Evolutionary conservation across 345 rosid genomes (phyloP).

Genomic region (Kandelia obovata): DNA sequence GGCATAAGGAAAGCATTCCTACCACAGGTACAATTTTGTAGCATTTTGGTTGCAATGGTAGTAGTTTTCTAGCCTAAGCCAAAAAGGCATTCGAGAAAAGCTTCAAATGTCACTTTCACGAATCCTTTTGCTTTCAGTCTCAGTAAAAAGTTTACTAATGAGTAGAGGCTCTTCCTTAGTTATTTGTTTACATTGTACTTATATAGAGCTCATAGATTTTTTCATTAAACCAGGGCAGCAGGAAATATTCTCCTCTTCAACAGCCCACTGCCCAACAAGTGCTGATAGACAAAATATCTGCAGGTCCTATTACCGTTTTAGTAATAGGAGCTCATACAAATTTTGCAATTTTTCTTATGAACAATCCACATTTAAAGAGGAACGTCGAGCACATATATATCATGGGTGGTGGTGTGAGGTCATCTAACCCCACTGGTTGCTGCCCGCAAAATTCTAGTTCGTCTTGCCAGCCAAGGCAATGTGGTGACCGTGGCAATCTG

Average conservation of each 20-base stretch:
- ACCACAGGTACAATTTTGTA: conserved; percentile 46
- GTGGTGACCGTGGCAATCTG: conserved; percentile 70
- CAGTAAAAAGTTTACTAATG: no score
- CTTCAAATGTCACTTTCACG: no score
- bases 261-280: conserved; percentile 84
- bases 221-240: conserved; percentile 53
- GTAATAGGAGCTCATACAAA: conserved; percentile 74
- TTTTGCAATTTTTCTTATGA: conserved; percentile 72
- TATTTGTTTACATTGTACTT: no score
- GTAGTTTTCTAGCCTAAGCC: neutral
- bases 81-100: no score
- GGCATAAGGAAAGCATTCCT: conserved; percentile 77
- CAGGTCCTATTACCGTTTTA: conserved; percentile 60
- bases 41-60: neutral
- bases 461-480: conserved; percentile 53
- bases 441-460: conserved; percentile 45
- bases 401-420: conserved; percentile 90
- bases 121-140: no score
- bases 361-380: conserved; percentile 63
- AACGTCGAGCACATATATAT: conserved; percentile 68
- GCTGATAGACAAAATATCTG: conserved; percentile 56
- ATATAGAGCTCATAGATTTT: conserved; percentile 7
- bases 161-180: no score
- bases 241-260: conserved; percentile 67
- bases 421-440: conserved; percentile 59